Conservation (phyloP, 2,329 filamentous ascomycete species). For the Fusarium scirpi region DNA sequence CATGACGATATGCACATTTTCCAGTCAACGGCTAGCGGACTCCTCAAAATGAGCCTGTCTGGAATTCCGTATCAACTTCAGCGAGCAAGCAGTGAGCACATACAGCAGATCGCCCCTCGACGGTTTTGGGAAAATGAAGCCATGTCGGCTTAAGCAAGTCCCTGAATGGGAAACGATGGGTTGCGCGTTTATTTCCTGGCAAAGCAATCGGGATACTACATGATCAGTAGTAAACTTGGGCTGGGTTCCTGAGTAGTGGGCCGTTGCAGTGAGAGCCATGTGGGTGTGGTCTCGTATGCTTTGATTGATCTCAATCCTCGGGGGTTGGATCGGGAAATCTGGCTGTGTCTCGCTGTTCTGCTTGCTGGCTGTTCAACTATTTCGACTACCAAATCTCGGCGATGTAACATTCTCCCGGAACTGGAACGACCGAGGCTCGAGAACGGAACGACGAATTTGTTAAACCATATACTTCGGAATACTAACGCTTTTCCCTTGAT, state of each 20-base stretch:
- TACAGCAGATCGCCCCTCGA: conserved; percentile 34
- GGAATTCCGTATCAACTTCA: conserved; percentile 46
- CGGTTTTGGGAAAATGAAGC: conserved; percentile 17
- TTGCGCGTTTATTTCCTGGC: background rate
- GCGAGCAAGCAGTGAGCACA: conserved; percentile 67
- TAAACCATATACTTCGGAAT: conserved; percentile 53
- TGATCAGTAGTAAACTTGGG: conserved; percentile 26
- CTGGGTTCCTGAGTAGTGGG: conserved; percentile 37
- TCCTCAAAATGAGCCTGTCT: conserved; percentile 47
- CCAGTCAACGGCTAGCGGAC: conserved; percentile 38
- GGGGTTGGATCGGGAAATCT: conserved; percentile 16
- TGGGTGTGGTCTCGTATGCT: conserved; percentile 23
- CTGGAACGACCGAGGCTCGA: conserved; percentile 50
- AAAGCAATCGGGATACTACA: conserved; percentile 8
- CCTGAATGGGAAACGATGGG: conserved; percentile 6
- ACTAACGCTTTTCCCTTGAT: conserved; percentile 76
- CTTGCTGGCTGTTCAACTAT: conserved; percentile 44
- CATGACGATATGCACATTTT: conserved; percentile 35
- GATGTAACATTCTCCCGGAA: conserved; percentile 45
- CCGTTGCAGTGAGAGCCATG: conserved; percentile 23
- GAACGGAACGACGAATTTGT: conserved; percentile 48
- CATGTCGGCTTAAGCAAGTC: conserved; percentile 9
- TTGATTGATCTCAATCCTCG: conserved; percentile 10
- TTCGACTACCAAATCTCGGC: conserved; percentile 37
- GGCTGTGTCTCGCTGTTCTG: conserved; percentile 48